Base-by-base conservation (phyloP, 2,329 filamentous ascomycete genomes). In the Zymoseptoria crescenta region DNA sequence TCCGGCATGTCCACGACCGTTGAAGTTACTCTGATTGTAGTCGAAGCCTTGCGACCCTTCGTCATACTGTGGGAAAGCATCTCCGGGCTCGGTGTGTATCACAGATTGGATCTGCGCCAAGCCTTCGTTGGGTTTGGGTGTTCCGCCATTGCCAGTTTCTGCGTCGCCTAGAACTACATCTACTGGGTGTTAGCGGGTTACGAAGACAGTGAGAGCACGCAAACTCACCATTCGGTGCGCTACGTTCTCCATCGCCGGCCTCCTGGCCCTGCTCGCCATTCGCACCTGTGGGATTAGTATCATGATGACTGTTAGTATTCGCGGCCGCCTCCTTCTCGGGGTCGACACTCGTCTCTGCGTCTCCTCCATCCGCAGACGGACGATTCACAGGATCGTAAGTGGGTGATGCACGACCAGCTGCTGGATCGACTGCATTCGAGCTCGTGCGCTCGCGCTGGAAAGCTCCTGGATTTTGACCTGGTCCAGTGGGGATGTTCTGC, bases 251-350 rank as follows among this genome's bases (percentile, higher is more conserved):
- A 50, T 62, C 56, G 49, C 55, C 59, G 30, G 62, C 58, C 49
- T 61, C 59, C 57, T 64, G 52, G 9, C 45, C 55, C 27, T 58
- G 27, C 45, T 59, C 57, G n/a, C 48, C 16, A 48, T 58, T 59
- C 19, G 62, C 60, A 50, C 57, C 65, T 66, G 66, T 52, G 54
- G 63, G 62, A 62, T 66, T 69, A 64, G 70, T 70, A 59, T 64
- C 69, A 51, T 62, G 59, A 63, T 71, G 70, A 59, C 63, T 58
- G 49, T 72, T 69, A 72, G 70, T 67, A 62, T 70, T 65, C 66
- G 52, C 63, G 67, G 64, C 64, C 67, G 57, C 65, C 63, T 68
- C 68, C 58, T 69, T 65, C 72, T 70, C 68, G 65, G 64, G 71
- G 24, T 29, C 19, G 21, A 4, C 16, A 70, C 55, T 56, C 51